These are phyloP conservation scores for Cladosporium sp. DNA, from an alignment of 2,329 filamentous ascomycete species.

Conservation along the genomic window DNA sequence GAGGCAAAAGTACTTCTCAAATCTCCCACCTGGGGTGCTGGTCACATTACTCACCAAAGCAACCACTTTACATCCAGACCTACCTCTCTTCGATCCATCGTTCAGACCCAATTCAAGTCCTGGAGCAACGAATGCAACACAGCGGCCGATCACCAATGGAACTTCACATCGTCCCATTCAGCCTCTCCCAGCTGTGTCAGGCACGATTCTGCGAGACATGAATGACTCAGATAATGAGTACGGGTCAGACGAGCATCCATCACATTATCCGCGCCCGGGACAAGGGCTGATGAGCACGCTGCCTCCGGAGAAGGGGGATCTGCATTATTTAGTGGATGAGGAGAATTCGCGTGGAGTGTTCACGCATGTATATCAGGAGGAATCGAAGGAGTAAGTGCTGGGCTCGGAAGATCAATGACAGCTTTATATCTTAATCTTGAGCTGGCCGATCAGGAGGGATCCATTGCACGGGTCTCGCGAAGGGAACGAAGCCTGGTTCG, in stretches of 20 bases:
- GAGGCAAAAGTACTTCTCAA: conserved; percentile 50
- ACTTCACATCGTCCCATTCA: conserved; percentile 16
- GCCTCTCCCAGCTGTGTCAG: conserved; percentile 15
- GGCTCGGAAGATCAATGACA: too few species aligned
- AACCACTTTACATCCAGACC: conserved; percentile 56
- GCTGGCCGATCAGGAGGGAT: too few species aligned
- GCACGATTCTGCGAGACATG: conserved; percentile 22
- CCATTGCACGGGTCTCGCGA: too few species aligned
- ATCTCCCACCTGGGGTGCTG: conserved; percentile 56
- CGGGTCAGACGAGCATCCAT: conserved; percentile 46
- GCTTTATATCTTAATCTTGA: too few species aligned
- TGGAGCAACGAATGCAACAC: neutral
- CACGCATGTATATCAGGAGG: conserved; percentile 41
- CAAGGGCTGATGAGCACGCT: conserved; percentile 53
- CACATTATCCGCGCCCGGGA: conserved; percentile 59
- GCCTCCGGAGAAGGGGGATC: conserved; percentile 53
- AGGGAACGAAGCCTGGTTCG: too few species aligned
- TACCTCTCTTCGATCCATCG: conserved; percentile 58
- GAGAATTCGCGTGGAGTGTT: conserved; percentile 50
- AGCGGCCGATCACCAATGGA: conserved; percentile 31
- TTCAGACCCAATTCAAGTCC: conserved; percentile 10
- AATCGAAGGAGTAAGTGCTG: too few species aligned
- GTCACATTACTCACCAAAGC: conserved; percentile 61
- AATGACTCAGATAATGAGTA: conserved; percentile 48
- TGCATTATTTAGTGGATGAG: conserved; percentile 59